Base-by-base conservation (phyloP, 192 early-diverging fungal genomes). In the Coemansia sp. region DNA sequence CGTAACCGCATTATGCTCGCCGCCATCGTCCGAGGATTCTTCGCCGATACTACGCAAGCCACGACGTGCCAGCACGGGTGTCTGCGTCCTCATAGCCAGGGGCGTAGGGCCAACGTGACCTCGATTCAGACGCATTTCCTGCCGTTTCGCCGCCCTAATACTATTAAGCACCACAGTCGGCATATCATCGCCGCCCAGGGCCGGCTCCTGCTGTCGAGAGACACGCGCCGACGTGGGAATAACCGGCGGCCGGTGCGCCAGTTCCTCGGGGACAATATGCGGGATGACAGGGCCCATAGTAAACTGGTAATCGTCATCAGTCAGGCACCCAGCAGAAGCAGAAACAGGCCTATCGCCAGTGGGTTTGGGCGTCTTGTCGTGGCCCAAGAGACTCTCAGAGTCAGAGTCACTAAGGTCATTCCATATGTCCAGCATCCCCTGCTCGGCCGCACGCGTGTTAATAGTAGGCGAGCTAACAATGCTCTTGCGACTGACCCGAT, bases 261-360 rank as follows among this genome's bases (percentile, higher is more conserved):
- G 33, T 1, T 39, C 69, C 26, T 57, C 60, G 6, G 80, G 80
- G n/a, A 77, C 64, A 1, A 82, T 69, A 26, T 77, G 67, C 16
- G 80, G 80, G 4, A 72, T 70, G 6, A 82, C 80, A 0, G 80
- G 80, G 21, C 80, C 80, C 80, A 82, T 82, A 6, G 80, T 82
- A 21, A 82, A 82, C 80, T 82, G 80, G 52, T 82, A 82, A 32
- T 82, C 80, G 66, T 82, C 80, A 62, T 74, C 75, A 0, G 57
- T 9, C 33, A 23, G 42, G 28, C 57, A 19, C 17, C 39, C 46
- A 0, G 32, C 23, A 23, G 23, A 23, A 23, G 23, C 23, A 23
- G 23, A 23, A 23, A 23, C 23, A 23, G 23, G 23, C 23, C 23
- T 23, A 23, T 23, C 39, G 21, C 59, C 37, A 62, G 57, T 16